phyloP scores from a whole-genome alignment of 306 rosid genomes.

The Vicia faba region DNA sequence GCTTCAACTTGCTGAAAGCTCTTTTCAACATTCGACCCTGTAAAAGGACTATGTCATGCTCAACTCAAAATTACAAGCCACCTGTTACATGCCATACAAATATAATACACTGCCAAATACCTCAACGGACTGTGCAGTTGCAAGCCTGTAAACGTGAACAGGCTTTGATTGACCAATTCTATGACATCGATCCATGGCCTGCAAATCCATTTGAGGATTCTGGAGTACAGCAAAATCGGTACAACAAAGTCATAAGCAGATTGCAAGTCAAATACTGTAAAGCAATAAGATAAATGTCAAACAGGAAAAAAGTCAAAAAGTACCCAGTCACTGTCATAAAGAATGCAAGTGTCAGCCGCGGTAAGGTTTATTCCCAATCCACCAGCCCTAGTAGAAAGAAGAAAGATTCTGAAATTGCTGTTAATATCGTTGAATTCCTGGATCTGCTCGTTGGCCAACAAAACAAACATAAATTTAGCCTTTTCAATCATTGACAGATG shows the following conservation, averaged over 20 bases:
- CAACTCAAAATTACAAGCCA: constrained; percentile 14
- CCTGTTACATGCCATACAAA: background rate
- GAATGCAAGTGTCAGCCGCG: constrained; percentile 95
- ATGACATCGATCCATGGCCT: constrained; percentile 99
- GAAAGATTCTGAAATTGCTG: constrained; percentile 69
- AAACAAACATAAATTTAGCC: constrained; percentile 20
- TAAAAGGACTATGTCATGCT: constrained; percentile 32
- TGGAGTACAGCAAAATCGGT: constrained; percentile 42
- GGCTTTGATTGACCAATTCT: constrained; percentile 97
- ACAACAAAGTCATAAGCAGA: constrained; percentile 34
- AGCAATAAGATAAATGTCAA: constrained; percentile 3
- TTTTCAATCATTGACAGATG: background rate
- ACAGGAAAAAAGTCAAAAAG: constrained; percentile 18
- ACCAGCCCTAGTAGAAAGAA: constrained; percentile 96
- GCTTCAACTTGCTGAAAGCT: constrained; percentile 97
- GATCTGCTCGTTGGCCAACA: constrained; percentile 55
- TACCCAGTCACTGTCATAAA: constrained; percentile 99
- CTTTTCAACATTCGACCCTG: constrained; percentile 93
- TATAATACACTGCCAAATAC: constrained; percentile 41
- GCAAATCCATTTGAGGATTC: constrained; percentile 99
- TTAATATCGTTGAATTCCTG: constrained; percentile 66
- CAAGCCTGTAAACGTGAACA: constrained; percentile 95
- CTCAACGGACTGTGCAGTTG: constrained; percentile 95
- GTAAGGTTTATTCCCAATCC: constrained; percentile 98
- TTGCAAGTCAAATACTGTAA: constrained; percentile 10